Evolutionary conservation across 2,329 filamentous ascomycete species (phyloP).

Genomic region (Tolypocladium endophyticum): DNA sequence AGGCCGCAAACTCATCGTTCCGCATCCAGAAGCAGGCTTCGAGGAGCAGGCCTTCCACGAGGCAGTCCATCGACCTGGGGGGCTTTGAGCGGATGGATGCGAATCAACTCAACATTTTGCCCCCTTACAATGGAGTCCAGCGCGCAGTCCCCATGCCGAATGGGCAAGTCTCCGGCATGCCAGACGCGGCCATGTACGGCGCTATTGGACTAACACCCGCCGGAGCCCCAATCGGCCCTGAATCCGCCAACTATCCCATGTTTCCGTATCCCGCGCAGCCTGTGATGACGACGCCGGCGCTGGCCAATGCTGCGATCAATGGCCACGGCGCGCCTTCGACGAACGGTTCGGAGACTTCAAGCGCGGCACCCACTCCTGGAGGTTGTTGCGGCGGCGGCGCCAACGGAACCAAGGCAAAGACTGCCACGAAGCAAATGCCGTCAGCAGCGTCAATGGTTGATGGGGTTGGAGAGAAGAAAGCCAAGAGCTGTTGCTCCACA

Average conservation of each 20-base stretch:
- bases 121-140: constrained; percentile 18
- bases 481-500: constrained; percentile 20
- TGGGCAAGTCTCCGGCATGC: constrained; percentile 6
- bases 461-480: constrained; percentile 7
- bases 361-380: neutral
- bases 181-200: constrained; percentile 15
- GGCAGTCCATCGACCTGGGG: constrained; percentile 38
- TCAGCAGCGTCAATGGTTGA: constrained; percentile 9
- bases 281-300: constrained; percentile 9
- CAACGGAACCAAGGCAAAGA: constrained; percentile 1
- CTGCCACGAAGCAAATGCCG: constrained; percentile 2
- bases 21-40: constrained; percentile 34
- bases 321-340: constrained; percentile 8
- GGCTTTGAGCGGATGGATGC: constrained; percentile 42
- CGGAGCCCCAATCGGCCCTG: constrained; percentile 12
- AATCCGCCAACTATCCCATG: constrained; percentile 19
- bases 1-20: constrained; percentile 21
- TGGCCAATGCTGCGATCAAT: constrained; percentile 9
- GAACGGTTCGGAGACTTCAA: constrained; percentile 8
- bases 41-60: constrained; percentile 25
- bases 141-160: constrained; percentile 13
- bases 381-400: constrained; percentile 14
- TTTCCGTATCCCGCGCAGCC: constrained; percentile 19
- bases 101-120: constrained; percentile 38
- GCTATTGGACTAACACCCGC: constrained; percentile 16